Evolutionary conservation across 768 basidiomycete genomes (phyloP), one percentile per base, ranked within the genome.

Genomic region (Rhodosporidiobolus odoratus): DNA sequence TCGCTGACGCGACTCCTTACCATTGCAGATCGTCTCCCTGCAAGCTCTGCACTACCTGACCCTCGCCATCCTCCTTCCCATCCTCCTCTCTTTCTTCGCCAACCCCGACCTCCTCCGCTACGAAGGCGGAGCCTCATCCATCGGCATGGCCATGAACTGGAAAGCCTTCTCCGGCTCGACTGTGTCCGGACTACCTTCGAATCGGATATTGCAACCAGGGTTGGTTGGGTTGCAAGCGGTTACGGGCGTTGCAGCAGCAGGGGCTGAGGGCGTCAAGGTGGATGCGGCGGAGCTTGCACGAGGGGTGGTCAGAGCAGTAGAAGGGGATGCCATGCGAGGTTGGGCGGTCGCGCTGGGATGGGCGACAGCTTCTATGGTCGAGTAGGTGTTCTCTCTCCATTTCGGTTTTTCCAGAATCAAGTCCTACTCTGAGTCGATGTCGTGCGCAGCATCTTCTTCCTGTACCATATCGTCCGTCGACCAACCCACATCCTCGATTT

Each of bases 401-500:
- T 6, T 4, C 25, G n/a, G 32, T 7, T 16, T 35, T 64, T 23
- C 23, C 19, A n/a, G n/a, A n/a, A n/a, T n/a, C n/a, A 13, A 3
- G 21, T 7, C 27, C 40, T 13, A 17, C 16, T 5, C 9, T 12
- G 17, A 34, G 35, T 37, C 13, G 41, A 32, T 16, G 17, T 0
- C 40, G 9, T 57, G 25, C 37, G 83, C 75, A 87, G 86, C 78
- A 81, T 95, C 63, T 88, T 88, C 77, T 93, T 88, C 78, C 83
- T 98, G 15, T 98, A 91, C 80, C 84, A 85, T 71, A 83, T 99
- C 77, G 84, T 99, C 79, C 88, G 92, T 57, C 85, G 91, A 57
- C 96, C 96, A 45, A 90, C 95, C 30, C 85, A 95, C 75, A 89
- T 98, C 77, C 88, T 99, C 75, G 96, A 99, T 81, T 96, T 96